Evolutionary conservation across 2,329 filamentous ascomycete genomes (phyloP).

Genomic region (Colletotrichum spaethianum): DNA sequence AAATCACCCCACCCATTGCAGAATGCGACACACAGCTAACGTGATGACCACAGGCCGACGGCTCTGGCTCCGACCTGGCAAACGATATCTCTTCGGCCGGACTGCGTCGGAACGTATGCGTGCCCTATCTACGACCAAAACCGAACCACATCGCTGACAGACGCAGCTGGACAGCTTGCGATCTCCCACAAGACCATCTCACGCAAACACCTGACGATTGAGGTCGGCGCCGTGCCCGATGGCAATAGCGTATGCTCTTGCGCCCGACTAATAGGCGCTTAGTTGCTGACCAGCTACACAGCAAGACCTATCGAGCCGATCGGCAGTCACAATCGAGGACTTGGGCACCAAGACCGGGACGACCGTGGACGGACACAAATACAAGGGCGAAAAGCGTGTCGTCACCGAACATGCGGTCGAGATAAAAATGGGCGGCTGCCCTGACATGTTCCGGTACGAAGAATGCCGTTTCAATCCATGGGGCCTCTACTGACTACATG

Average conservation of each 20-base stretch:
- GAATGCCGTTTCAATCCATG: not conserved
- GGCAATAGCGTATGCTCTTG: conserved; percentile 73
- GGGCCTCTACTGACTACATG: conserved; percentile 9
- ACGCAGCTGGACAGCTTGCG: conserved; percentile 73
- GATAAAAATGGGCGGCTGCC: conserved; percentile 81
- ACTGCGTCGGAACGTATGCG: conserved; percentile 75
- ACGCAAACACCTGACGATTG: conserved; percentile 86
- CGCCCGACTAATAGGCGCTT: not conserved
- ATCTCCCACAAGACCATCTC: conserved; percentile 89
- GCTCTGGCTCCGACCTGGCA: conserved; percentile 89
- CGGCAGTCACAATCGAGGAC: conserved; percentile 82
- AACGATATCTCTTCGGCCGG: conserved; percentile 88
- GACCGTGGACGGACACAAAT: conserved; percentile 78
- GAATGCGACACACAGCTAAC: conserved; percentile 29
- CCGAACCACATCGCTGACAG: conserved; percentile 19
- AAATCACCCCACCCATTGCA: not conserved
- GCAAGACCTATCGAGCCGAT: conserved; percentile 75
- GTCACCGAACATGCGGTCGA: conserved; percentile 70
- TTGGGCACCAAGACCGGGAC: conserved; percentile 89
- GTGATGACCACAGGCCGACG: conserved; percentile 56
- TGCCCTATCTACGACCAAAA: not conserved
- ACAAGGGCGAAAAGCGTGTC: conserved; percentile 73
- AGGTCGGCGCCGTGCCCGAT: conserved; percentile 74
- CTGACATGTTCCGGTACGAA: conserved; percentile 71
- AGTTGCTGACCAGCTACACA: conserved; percentile 47